phyloP scores from a whole-genome alignment of 441 rosid genomes.

The Capsella rubella region DNA sequence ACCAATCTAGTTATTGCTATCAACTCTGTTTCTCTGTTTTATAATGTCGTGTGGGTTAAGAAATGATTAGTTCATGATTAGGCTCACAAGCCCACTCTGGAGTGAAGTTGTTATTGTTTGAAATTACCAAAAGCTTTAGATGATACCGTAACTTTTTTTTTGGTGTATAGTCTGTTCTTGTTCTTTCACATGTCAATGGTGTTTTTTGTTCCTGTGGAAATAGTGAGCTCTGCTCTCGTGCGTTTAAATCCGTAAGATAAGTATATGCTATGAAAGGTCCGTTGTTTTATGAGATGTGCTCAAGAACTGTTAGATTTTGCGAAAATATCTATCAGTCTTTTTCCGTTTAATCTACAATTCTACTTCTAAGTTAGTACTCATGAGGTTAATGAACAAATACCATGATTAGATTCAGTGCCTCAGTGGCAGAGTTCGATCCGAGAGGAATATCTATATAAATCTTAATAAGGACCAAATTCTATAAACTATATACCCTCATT shows the following conservation, averaged over 20 bases:
- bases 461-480: neutral
- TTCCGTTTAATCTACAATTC: neutral
- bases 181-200: conserved; percentile 25
- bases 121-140: neutral
- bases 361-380: neutral
- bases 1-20: neutral
- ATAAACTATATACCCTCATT: neutral
- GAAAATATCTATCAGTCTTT: neutral
- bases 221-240: conserved; percentile 6
- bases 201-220: conserved; percentile 6
- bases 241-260: neutral
- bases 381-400: neutral
- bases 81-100: conserved; percentile 15
- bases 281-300: conserved; percentile 20
- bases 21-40: conserved; percentile 3
- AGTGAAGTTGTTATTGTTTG: neutral
- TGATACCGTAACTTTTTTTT: conserved; percentile 20
- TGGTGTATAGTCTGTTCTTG: conserved; percentile 15
- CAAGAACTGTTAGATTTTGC: neutral
- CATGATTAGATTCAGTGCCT: neutral
- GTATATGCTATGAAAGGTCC: conserved; percentile 5
- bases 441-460: neutral
- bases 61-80: conserved; percentile 15
- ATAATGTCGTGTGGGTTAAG: conserved; percentile 1
- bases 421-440: neutral